These are phyloP conservation scores for Dryas drummondii DNA, from an alignment of 306 rosid genomes.

Conservation along the genomic window DNA sequence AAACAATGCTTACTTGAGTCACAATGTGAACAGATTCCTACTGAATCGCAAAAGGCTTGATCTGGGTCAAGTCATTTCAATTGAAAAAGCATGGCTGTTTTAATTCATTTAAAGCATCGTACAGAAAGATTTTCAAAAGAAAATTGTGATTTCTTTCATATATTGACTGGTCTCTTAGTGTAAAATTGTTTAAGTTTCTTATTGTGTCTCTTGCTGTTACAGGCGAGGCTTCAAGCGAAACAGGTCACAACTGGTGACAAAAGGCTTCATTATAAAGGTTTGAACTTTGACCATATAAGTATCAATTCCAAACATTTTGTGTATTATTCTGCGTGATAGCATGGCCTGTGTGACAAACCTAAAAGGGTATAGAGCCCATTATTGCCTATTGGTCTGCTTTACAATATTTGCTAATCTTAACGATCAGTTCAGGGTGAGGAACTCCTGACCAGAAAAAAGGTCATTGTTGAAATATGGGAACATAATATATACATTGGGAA, in stretches of 20 bases:
- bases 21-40: not conserved
- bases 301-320: not conserved
- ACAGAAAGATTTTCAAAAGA: not conserved
- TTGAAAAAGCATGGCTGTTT: no score
- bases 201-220: constrained; percentile 19
- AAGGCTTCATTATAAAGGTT: constrained; percentile 81
- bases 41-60: not conserved
- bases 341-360: not conserved
- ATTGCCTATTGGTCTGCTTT: no score
- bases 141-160: not conserved
- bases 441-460: not conserved
- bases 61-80: constrained; percentile 5
- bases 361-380: not conserved
- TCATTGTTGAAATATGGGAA: no score
- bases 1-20: constrained; percentile 1
- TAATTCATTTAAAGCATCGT: no score
- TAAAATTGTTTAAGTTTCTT: not conserved
- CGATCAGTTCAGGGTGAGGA: not conserved
- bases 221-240: constrained; percentile 91
- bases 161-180: not conserved
- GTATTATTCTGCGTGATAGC: not conserved
- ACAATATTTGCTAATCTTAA: not conserved
- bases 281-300: not conserved
- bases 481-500: not conserved
- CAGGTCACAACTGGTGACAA: constrained; percentile 69